phyloP scores from a whole-genome alignment of 495 filamentous ascomycete genomes.

The Aspergillus affinis region DNA sequence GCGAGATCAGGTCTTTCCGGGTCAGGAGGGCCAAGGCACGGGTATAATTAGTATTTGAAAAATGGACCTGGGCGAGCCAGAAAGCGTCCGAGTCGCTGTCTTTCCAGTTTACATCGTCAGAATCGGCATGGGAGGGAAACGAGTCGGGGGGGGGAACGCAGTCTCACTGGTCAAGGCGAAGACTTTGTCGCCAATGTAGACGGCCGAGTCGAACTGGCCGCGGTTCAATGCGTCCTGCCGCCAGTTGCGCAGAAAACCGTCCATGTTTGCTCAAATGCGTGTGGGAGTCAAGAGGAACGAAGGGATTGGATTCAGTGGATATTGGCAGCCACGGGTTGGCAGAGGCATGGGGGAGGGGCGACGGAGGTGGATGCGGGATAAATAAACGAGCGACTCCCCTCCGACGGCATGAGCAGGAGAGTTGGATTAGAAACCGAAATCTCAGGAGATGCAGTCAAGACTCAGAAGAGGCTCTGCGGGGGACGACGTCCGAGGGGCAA shows the following conservation, averaged over 20 bases:
- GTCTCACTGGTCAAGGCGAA: constrained; percentile 82
- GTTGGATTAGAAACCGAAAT: no score
- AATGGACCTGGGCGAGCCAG: constrained; percentile 93
- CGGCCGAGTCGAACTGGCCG: constrained; percentile 90
- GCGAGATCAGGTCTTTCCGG: constrained; percentile 78
- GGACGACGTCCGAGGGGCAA: neutral
- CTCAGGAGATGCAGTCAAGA: no score
- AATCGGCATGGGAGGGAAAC: neutral
- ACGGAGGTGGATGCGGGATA: constrained; percentile 3
- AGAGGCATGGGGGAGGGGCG: constrained; percentile 5
- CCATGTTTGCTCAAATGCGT: constrained; percentile 55
- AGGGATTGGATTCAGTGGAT: neutral
- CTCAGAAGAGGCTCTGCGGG: no score
- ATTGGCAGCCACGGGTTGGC: neutral
- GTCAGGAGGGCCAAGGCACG: constrained; percentile 81
- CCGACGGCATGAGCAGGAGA: neutral
- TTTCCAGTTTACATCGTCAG: constrained; percentile 39
- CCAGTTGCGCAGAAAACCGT: constrained; percentile 89
- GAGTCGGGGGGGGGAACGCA: neutral
- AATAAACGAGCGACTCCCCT: neutral
- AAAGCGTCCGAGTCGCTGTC: constrained; percentile 89
- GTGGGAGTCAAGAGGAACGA: neutral
- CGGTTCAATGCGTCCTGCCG: constrained; percentile 89
- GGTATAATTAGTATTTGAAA: constrained; percentile 88
- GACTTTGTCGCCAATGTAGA: constrained; percentile 96